phyloP scores from a whole-genome alignment of 2,329 filamentous ascomycete genomes.

The Graphilbum ipis-grandicollis region DNA sequence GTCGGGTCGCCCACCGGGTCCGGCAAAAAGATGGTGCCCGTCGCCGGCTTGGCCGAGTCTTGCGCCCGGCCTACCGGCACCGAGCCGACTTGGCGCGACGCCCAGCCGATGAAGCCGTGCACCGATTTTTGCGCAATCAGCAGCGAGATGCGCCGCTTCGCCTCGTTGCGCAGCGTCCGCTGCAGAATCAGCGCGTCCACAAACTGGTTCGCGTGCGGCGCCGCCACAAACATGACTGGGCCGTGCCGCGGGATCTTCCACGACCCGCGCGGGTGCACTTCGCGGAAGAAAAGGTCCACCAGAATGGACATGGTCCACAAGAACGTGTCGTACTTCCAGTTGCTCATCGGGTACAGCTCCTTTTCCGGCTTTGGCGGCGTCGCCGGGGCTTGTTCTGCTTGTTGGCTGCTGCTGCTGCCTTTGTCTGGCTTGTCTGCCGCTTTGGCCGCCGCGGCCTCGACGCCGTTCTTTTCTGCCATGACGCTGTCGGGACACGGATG shows the following conservation, averaged over 20 bases:
- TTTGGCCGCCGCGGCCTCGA: too few relatives aligned
- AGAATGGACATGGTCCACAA: slow-evolving; percentile 66
- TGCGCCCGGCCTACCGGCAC: slow-evolving; percentile 88
- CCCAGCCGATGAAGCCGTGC: slow-evolving; percentile 77
- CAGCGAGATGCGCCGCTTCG: slow-evolving; percentile 75
- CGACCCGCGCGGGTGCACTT: slow-evolving; percentile 84
- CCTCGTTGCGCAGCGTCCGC: slow-evolving; percentile 73
- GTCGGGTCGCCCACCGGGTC: slow-evolving; percentile 75
- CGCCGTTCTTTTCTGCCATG: too few relatives aligned
- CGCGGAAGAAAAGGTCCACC: slow-evolving; percentile 92
- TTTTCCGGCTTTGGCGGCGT: slow-evolving; percentile 8
- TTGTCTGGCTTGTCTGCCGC: not conserved
- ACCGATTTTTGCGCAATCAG: slow-evolving; percentile 94
- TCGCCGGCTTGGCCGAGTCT: slow-evolving; percentile 66
- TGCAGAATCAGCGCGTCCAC: slow-evolving; percentile 90
- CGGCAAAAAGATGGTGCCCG: slow-evolving; percentile 72
- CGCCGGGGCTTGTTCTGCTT: not conserved
- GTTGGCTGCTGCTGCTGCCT: not conserved
- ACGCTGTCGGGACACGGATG: too few relatives aligned
- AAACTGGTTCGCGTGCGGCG: slow-evolving; percentile 96
- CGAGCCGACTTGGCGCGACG: slow-evolving; percentile 69
- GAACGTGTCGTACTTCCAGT: slow-evolving; percentile 62
- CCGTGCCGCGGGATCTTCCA: slow-evolving; percentile 87
- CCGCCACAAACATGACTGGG: slow-evolving; percentile 87
- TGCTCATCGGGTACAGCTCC: slow-evolving; percentile 51